Evolutionary conservation across 2,329 filamentous ascomycete genomes (phyloP).

Genomic region (Cladophialophora exuberans): DNA sequence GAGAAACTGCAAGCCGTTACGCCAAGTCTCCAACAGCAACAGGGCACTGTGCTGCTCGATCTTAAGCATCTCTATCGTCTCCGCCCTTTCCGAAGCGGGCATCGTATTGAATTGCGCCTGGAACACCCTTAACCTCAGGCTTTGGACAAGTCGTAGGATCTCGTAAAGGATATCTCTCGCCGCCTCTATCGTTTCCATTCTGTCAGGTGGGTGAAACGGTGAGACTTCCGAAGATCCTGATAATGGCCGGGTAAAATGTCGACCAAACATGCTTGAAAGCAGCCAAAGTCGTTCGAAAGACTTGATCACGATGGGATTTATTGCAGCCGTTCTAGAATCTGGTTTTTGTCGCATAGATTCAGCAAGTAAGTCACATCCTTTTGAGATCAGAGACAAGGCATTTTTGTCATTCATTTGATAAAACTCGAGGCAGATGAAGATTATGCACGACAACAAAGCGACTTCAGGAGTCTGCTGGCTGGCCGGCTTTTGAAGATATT

Average conservation of each 20-base stretch:
- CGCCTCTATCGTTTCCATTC: background rate
- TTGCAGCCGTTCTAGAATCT: background rate
- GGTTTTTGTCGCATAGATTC: background rate
- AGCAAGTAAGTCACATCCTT: constrained; percentile 1
- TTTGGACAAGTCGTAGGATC: background rate
- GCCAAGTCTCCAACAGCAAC: background rate
- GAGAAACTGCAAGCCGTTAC: background rate
- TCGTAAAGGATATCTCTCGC: constrained; percentile 1
- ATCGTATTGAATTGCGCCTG: background rate
- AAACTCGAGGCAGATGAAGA: constrained; percentile 4
- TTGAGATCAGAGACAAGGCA: constrained; percentile 4
- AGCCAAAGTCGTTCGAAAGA: constrained; percentile 11
- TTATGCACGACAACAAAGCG: constrained; percentile 5
- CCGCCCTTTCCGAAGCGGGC: background rate
- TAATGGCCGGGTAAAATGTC: background rate
- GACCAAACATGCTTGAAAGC: constrained; percentile 6
- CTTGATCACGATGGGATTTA: background rate
- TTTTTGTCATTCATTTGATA: constrained; percentile 3
- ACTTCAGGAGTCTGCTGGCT: background rate
- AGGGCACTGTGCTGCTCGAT: background rate
- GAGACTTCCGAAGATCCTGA: background rate
- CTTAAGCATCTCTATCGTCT: background rate
- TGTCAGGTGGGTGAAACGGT: background rate
- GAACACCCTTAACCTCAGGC: constrained; percentile 1
- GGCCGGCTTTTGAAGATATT: background rate